Percentiles rank a stretch among this genome's conserved stretches.
Evolutionary conservation across 345 rosid genomes (phyloP).

Genomic region (Citrus maxima): DNA sequence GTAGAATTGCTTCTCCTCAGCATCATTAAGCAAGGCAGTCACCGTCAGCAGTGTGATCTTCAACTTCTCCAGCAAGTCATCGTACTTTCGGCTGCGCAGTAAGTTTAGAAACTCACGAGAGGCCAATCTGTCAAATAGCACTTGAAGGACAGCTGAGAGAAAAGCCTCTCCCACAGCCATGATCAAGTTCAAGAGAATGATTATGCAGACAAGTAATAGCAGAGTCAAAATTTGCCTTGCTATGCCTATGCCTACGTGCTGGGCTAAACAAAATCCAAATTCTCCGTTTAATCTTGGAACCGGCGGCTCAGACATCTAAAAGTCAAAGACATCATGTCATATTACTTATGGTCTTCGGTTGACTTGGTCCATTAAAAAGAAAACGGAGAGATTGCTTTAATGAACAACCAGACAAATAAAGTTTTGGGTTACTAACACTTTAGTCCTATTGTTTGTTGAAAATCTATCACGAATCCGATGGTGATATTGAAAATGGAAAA

Average conservation of each 20-base stretch:
- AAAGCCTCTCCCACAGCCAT: conserved; percentile 16
- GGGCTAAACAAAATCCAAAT: background rate
- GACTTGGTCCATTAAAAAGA: too few species aligned
- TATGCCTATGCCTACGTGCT: too few species aligned
- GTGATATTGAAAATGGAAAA: too few species aligned
- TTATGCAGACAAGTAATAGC: background rate
- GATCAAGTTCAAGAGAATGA: background rate
- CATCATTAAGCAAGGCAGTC: conserved; percentile 17
- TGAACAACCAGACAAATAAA: too few species aligned
- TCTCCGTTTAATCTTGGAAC: background rate
- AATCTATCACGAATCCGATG: too few species aligned
- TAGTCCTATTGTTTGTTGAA: too few species aligned
- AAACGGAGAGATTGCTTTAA: too few species aligned
- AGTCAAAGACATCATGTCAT: too few species aligned
- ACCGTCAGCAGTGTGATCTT: conserved; percentile 7
- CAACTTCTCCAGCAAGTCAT: conserved; percentile 9
- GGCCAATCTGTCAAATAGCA: conserved; percentile 13
- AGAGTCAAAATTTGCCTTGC: background rate
- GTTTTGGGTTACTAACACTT: too few species aligned
- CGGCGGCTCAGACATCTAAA: background rate
- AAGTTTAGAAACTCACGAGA: conserved; percentile 13
- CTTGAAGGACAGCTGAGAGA: conserved; percentile 17
- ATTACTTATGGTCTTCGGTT: too few species aligned
- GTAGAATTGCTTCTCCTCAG: conserved; percentile 12
- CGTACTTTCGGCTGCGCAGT: conserved; percentile 1